Base-by-base conservation (phyloP, 352 stramenopile species). In the Phytophthora litchii region DNA sequence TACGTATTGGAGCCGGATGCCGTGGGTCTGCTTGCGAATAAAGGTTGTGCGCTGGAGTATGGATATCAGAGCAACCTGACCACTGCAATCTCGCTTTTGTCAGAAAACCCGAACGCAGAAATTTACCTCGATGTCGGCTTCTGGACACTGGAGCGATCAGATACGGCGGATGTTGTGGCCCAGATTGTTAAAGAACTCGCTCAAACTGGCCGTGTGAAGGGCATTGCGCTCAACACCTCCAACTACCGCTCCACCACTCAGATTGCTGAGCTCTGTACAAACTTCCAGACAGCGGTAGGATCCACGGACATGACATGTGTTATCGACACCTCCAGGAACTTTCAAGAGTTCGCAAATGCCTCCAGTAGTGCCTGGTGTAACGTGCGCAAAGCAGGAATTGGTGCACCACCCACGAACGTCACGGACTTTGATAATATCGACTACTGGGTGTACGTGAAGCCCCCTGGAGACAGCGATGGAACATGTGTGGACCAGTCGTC, bases 191-290 rank as follows among this genome's bases (percentile, higher is more conserved):
- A 84, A 60, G 43, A 81, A 25, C 67, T 92, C 16, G 34, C 49
- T 0, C 14, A 64, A 3, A 45, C 62, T 13, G 73, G 72, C 1
- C 49, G 66, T 11, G 40, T 92, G 21, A 86, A 88, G 47, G 83
- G 83, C 11, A 89, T 92, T 54, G 66, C 80, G 23, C 70, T 92
- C 61, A 92, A 92, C 73, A 90, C 83, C 9, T 88, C 78, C 43
- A 90, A 92, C 72, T 92, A 89, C 49, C 80, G 75, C 27, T 78
- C 78, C 1, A 89, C 70, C 7, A 54, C 43, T 11, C 51, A 87
- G 31, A 73, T 92, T 0, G 42, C 71, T 4, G 40, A 62, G 9
- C 47, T 88, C 10, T 92, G 83, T 38, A 36, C 47, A 5, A 86
- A 66, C 40, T 92, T 90, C 64, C 78, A 90, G 59, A 54, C 38